Base-by-base conservation (phyloP, 1,139 yeast species). In the Candida sp. region DNA sequence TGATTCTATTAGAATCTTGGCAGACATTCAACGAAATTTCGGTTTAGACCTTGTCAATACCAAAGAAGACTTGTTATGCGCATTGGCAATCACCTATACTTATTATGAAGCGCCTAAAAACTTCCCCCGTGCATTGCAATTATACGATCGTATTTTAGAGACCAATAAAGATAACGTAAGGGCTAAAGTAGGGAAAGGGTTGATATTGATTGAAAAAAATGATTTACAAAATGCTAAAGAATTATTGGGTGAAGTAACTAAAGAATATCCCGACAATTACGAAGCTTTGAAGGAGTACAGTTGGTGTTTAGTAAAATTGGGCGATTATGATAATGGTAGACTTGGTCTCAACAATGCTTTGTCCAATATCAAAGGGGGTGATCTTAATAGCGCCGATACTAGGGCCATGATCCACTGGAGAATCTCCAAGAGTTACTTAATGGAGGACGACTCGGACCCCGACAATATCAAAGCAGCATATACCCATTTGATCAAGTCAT, bases 31-130 rank as follows among this genome's bases (percentile, higher is more conserved):
- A 30, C 63, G 78, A 41, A 62, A 67, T 11, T 64, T 78, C 3
- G 82, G 84, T 0, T 63, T 73, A 5, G 59, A 65, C 21, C 70
- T 87, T 39, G 57, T 60, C 1, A 67, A 81, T 48, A 72, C 90
- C 1, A 79, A 76, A 50, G 76, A 75, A 44, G 86, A 83, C 44
- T 66, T 88, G 22, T 70, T 85, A 22, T 75, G 90, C 40, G 73
- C 80, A 15, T 70, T 88, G 43, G 98, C 95, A 0, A 78, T 84
- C 2, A 77, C 87, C 0, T 87, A 89, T 56, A 88, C 96, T 0
- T 85, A 87, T 56, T 78, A 83, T 57, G 96, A 91, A 58, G 87
- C 97, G 0, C 99, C 98, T 5, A 89, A 89, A 60, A 87, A 91
- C 61, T 89, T 81, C 56, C 73, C 78, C 7, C 73, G 84, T 34